Evolutionary conservation across 2,329 filamentous ascomycete genomes (phyloP), one percentile per base, ranked within the genome.

Genomic region (Alternaria hordeiaustralica): DNA sequence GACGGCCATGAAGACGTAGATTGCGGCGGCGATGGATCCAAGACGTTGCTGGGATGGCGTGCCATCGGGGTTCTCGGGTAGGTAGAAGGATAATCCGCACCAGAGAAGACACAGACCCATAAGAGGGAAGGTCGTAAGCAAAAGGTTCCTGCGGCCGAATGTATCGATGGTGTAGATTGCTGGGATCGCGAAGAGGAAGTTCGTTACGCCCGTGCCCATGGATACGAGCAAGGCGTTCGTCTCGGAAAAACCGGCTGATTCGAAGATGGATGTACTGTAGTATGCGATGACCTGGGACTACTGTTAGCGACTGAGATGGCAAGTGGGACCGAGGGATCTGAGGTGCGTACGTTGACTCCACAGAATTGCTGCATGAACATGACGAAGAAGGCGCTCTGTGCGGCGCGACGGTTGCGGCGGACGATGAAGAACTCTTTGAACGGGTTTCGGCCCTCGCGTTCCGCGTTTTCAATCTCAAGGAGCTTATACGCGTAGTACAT

Each of bases 401-500:
- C 74, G 3, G 78, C 78, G 36, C 78, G 74, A 12, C 78, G 71
- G 54, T 78, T 79, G 9, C 78, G 71, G 6, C 74, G 71, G 18
- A 78, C 74, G 1, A 60, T 51, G 67, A 80, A 76, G 58, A 79
- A 74, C 18, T 80, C 78, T 26, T 71, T 76, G 55, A 75, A 75
- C 1, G 73, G 50, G 63, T 60, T 80, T 51, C 65, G 73, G 63
- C 67, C 78, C 12, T 69, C 79, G 61, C 73, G 79, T 41, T 77
- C 69, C 36, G 71, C 75, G 12, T 72, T 75, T 71, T 77, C 81
- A 54, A 74, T 78, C 68, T 75, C 77, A 64, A 73, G 78, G 56
- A 79, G 67, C 47, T 76, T 74, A 46, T 75, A 74, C 2, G 76
- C 77, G 70, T 88, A 87, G 79, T 87, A 88, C 67, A 85, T 82